Conservation (phyloP, 176 grass and related monocot genomes). For the Carex kokanica region DNA sequence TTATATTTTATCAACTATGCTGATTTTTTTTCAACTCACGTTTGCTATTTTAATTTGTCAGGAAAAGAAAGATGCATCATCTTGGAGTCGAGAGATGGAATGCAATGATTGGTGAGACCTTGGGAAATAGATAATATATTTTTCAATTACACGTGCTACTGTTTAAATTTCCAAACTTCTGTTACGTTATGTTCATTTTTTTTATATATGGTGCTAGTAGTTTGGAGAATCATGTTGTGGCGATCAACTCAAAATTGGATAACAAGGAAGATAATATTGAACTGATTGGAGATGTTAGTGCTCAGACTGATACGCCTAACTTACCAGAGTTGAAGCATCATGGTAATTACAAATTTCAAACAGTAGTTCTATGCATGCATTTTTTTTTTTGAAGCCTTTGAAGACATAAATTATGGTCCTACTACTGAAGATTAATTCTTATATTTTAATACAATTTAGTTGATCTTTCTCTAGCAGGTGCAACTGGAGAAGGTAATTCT, state of each 20-base stretch:
- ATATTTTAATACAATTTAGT: background rate
- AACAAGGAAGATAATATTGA: conserved; percentile 15
- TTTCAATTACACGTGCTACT: background rate
- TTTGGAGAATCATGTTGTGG: background rate
- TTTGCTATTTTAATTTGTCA: conserved; percentile 1
- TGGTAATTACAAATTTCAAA: background rate
- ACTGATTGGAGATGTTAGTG: background rate
- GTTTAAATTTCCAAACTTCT: background rate
- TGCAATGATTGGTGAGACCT: conserved; percentile 2
- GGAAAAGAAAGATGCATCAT: conserved; percentile 1
- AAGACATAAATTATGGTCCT: background rate
- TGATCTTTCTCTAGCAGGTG: conserved; percentile 2
- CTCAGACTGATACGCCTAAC: background rate
- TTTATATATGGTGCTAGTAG: background rate
- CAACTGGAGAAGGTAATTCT: conserved; percentile 8
- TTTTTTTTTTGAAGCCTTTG: background rate
- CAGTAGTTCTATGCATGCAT: background rate
- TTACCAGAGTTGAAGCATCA: conserved; percentile 3
- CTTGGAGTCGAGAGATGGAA: background rate
- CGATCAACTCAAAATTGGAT: conserved; percentile 20
- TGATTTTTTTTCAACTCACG: background rate
- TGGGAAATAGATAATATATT: background rate
- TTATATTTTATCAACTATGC: background rate
- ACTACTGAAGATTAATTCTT: background rate
- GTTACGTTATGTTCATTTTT: background rate